Evolutionary conservation across 192 early-diverging fungal genomes (phyloP).

Genomic region (Coemansia interrupta): DNA sequence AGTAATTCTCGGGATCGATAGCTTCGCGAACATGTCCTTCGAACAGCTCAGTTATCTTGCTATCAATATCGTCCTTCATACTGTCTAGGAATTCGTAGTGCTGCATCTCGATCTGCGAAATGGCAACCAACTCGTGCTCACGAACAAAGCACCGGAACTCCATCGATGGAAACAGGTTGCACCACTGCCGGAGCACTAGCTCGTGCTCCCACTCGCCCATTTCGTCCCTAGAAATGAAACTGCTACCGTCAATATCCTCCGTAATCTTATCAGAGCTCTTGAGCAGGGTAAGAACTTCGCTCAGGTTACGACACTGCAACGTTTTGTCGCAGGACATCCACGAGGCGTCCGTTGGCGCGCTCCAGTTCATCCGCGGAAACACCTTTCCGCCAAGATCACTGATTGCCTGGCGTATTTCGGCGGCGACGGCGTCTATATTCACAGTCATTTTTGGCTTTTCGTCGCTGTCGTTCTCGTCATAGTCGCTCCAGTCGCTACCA

Average conservation of each 20-base stretch:
- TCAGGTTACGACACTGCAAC: conserved; percentile 67
- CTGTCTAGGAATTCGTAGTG: conserved; percentile 75
- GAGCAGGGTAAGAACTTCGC: conserved; percentile 83
- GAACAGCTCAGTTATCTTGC: conserved; percentile 66
- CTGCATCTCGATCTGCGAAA: conserved; percentile 84
- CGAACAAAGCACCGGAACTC: conserved; percentile 95
- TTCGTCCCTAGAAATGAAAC: conserved; percentile 54
- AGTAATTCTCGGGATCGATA: conserved; percentile 69
- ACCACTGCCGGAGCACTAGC: conserved; percentile 88
- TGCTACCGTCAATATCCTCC: conserved; percentile 77
- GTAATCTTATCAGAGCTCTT: conserved; percentile 90
- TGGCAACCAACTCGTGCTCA: conserved; percentile 65
- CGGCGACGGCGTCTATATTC: conserved; percentile 19
- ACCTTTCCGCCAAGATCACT: conserved; percentile 71
- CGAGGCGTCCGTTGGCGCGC: conserved; percentile 86
- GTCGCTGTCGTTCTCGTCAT: conserved; percentile 43
- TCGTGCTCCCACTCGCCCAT: conserved; percentile 49
- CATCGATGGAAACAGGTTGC: conserved; percentile 83
- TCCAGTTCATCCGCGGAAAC: conserved; percentile 96
- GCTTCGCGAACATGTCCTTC: conserved; percentile 57
- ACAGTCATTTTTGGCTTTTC: background rate
- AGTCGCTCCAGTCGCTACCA: conserved; percentile 33
- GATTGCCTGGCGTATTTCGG: conserved; percentile 62
- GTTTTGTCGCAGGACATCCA: conserved; percentile 85
- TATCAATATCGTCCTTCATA: conserved; percentile 57